phyloP scores from a whole-genome alignment of 345 rosid genomes.

The Eucalyptus pauciflora region DNA sequence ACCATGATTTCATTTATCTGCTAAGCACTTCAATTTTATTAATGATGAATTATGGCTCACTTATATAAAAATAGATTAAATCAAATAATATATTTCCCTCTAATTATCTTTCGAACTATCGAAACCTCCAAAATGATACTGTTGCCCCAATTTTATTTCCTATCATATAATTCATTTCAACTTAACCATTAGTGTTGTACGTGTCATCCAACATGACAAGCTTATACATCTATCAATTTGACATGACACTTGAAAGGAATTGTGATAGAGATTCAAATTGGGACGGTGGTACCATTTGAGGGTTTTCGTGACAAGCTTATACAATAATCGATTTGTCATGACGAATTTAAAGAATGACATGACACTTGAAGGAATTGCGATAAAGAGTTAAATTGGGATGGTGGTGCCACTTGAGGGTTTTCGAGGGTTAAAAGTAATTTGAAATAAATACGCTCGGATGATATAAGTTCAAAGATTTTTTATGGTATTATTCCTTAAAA shows the following conservation, averaged over 20 bases:
- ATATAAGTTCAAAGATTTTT: neutral
- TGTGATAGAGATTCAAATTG: fast-evolving
- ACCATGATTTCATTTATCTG: neutral
- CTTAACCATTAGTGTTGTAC: neutral
- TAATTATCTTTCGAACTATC: neutral
- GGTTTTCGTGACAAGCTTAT: neutral
- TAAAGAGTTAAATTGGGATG: neutral
- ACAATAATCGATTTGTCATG: neutral
- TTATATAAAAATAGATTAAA: neutral
- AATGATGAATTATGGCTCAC: neutral
- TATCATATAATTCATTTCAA: neutral
- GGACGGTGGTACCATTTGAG: fast-evolving
- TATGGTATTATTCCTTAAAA: neutral
- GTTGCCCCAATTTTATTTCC: neutral
- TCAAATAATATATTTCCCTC: neutral
- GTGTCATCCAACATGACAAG: neutral
- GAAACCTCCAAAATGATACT: neutral
- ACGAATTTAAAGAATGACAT: neutral
- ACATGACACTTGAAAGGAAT: neutral
- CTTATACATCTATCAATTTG: neutral
- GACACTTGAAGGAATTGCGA: neutral
- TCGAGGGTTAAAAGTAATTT: neutral
- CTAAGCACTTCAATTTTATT: neutral
- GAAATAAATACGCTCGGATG: neutral
- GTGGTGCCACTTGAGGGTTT: neutral